Conservation (phyloP, 345 rosid genomes). For the Eutrema japonicum region DNA sequence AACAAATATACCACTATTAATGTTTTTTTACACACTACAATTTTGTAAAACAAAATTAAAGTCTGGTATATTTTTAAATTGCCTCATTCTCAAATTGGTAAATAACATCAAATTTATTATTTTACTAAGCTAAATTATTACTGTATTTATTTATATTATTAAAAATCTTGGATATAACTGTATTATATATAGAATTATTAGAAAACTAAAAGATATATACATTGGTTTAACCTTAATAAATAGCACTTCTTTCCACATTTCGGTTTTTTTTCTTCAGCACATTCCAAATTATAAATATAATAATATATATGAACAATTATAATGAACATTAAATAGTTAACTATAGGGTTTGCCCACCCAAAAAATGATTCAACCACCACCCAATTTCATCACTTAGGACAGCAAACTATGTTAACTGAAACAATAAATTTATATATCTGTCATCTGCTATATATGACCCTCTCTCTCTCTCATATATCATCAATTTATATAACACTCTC, state of each 20-base stretch:
- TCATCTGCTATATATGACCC: slow-evolving; percentile 34
- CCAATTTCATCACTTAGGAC: slow-evolving; percentile 42
- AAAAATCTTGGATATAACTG: background rate
- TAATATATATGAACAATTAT: background rate
- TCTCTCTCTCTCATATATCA: slow-evolving; percentile 23
- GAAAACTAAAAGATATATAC: background rate
- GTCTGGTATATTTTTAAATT: too few relatives aligned
- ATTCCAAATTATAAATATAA: slow-evolving; percentile 20
- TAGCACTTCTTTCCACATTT: background rate
- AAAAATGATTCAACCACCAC: slow-evolving; percentile 42
- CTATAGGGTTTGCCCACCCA: slow-evolving; percentile 27
- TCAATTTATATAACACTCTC: slow-evolving; percentile 26
- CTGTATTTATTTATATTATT: background rate
- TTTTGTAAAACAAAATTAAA: too few relatives aligned
- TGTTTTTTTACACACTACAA: too few relatives aligned
- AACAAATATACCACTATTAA: too few relatives aligned
- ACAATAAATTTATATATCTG: slow-evolving; percentile 44
- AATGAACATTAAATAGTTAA: slow-evolving; percentile 19
- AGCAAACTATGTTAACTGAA: slow-evolving; percentile 44
- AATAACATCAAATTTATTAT: background rate
- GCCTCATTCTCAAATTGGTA: background rate
- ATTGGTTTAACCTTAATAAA: background rate
- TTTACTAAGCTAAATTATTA: too few relatives aligned
- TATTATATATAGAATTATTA: background rate
- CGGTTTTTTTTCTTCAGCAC: background rate